phyloP scores from a whole-genome alignment of 257 asterid species.

The Hygrophila difformis region DNA sequence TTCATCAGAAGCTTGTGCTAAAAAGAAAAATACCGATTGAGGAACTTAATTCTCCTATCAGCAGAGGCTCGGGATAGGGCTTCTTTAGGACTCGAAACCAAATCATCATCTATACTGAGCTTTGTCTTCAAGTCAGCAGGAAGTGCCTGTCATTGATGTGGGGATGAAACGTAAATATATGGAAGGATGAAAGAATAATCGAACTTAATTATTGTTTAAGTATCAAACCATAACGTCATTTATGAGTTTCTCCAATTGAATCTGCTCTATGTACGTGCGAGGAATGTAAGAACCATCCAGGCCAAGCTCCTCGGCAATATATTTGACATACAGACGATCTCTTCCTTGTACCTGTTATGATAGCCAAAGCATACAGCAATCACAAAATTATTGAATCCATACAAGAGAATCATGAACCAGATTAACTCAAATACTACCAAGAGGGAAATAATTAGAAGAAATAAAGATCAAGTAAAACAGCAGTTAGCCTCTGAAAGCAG shows the following conservation, averaged over 20 bases:
- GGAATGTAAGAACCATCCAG: constrained; percentile 88
- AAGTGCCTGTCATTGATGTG: constrained; percentile 43
- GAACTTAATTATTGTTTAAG: constrained; percentile 10
- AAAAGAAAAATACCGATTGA: constrained; percentile 48
- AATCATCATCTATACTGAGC: constrained; percentile 88
- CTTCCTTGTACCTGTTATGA: constrained; percentile 80
- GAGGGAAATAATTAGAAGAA: too few species aligned
- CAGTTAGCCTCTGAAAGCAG: too few species aligned
- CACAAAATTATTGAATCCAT: constrained; percentile 16
- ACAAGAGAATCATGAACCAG: neutral
- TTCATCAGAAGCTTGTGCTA: constrained; percentile 2
- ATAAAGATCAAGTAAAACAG: too few species aligned
- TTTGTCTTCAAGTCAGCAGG: constrained; percentile 92
- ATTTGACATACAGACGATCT: constrained; percentile 74
- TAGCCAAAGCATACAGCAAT: constrained; percentile 13
- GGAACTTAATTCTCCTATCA: constrained; percentile 83
- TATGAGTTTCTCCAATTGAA: constrained; percentile 91
- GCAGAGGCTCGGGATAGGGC: constrained; percentile 93
- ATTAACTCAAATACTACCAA: too few species aligned
- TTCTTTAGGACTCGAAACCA: constrained; percentile 92
- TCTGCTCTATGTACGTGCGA: constrained; percentile 92
- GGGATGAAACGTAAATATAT: constrained; percentile 18
- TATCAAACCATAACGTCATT: constrained; percentile 83
- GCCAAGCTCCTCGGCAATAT: constrained; percentile 68
- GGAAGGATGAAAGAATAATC: constrained; percentile 7